These are phyloP conservation scores for Nigrograna mackinnonii DNA, from an alignment of 2,329 filamentous ascomycete genomes.

Conservation along the genomic window DNA sequence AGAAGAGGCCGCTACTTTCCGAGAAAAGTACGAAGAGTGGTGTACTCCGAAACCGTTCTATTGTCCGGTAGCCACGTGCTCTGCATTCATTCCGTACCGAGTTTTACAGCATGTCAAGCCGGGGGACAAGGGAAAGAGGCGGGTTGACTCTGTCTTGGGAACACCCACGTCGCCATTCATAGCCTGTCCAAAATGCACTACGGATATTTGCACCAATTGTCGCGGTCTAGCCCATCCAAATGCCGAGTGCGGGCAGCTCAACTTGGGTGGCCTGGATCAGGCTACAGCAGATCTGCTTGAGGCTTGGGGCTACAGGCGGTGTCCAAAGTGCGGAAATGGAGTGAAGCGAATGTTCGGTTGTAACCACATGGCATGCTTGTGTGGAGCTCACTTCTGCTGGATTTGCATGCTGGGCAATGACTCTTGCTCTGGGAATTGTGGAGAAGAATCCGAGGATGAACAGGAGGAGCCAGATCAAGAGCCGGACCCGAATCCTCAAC, in stretches of 20 bases:
- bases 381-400: constrained; percentile 57
- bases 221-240: constrained; percentile 45
- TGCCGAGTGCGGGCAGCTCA: constrained; percentile 36
- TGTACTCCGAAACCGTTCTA: constrained; percentile 50
- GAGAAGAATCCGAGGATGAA: constrained; percentile 23
- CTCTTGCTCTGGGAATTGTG: constrained; percentile 28
- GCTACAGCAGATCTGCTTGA: constrained; percentile 43
- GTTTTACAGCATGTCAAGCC: constrained; percentile 17
- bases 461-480: constrained; percentile 22
- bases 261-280: constrained; percentile 37
- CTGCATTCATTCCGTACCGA: constrained; percentile 48
- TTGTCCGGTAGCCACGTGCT: constrained; percentile 54
- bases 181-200: constrained; percentile 49
- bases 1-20: constrained; percentile 41
- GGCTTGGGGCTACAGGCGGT: constrained; percentile 53
- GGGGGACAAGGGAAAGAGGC: constrained; percentile 19
- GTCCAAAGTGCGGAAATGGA: constrained; percentile 53
- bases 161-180: constrained; percentile 29
- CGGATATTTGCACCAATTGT: constrained; percentile 49
- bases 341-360: constrained; percentile 55
- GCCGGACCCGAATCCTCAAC: not conserved
- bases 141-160: constrained; percentile 27
- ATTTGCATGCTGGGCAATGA: constrained; percentile 41
- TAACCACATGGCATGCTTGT: constrained; percentile 51
- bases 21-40: constrained; percentile 53